Percentiles rank a stretch among this genome's conserved stretches.
phyloP scores from a whole-genome alignment of 768 basidiomycete species.

The Pulveroboletus sp. region DNA sequence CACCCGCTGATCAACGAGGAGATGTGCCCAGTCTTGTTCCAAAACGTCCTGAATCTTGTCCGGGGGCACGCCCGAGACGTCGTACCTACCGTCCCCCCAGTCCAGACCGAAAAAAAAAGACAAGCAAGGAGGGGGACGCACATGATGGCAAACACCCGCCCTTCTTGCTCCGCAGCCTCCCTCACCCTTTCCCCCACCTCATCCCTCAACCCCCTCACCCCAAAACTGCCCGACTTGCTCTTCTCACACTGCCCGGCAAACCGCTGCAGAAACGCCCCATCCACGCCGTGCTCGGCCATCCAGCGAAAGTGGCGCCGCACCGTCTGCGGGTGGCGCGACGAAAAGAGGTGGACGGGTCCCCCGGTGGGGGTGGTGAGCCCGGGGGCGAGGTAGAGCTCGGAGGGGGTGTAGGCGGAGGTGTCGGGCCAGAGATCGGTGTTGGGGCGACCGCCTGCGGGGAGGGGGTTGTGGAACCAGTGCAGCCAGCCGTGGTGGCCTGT shows the following conservation, averaged over 20 bases:
- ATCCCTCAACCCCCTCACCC: constrained; percentile 62
- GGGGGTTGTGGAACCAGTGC: constrained; percentile 76
- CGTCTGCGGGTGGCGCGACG: constrained; percentile 72
- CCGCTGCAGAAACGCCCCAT: constrained; percentile 80
- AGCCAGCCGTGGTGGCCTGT: constrained; percentile 80
- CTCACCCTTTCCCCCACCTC: constrained; percentile 70
- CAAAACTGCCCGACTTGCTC: constrained; percentile 47
- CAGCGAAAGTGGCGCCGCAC: constrained; percentile 58
- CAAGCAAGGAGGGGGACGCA: constrained; percentile 32
- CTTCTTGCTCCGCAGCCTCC: constrained; percentile 78
- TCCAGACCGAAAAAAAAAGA: not conserved
- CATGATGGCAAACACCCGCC: constrained; percentile 84
- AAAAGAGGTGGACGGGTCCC: constrained; percentile 69
- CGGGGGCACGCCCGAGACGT: constrained; percentile 73
- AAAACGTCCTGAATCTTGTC: constrained; percentile 66
- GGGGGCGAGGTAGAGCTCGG: constrained; percentile 68
- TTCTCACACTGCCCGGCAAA: constrained; percentile 73
- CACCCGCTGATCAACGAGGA: constrained; percentile 56
- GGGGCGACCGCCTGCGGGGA: constrained; percentile 65
- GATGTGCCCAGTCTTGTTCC: constrained; percentile 72
- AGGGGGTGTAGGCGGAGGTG: constrained; percentile 62
- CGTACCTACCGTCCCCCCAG: constrained; percentile 65
- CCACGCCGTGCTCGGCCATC: constrained; percentile 82
- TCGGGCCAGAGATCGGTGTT: constrained; percentile 84
- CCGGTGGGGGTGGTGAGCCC: constrained; percentile 59